Percentiles rank a stretch among this genome's conserved stretches.
Conservation (phyloP, 192 early-diverging fungal species). For the Coemansia sp. region DNA sequence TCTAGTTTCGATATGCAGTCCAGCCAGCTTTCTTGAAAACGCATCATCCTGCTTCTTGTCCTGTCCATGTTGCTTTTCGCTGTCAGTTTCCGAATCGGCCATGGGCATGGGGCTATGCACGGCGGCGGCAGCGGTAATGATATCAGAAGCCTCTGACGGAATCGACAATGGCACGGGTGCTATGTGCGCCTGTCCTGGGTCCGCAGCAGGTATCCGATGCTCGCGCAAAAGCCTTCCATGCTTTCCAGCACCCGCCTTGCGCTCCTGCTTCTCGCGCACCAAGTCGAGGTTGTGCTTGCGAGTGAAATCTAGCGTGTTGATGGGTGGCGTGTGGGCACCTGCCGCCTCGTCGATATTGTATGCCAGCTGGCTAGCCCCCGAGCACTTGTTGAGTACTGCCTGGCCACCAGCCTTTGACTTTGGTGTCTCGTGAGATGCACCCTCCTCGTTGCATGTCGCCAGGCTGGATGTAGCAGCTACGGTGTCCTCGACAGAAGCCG, state of each 20-base stretch:
- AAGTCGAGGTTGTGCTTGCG: constrained; percentile 43
- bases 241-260: constrained; percentile 33
- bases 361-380: constrained; percentile 43
- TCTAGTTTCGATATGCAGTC: constrained; percentile 16
- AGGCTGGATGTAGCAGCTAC: constrained; percentile 7
- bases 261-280: constrained; percentile 44
- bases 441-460: constrained; percentile 16
- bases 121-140: neutral
- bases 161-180: neutral
- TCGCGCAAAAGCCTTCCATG: constrained; percentile 32
- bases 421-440: neutral
- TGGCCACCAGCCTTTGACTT: neutral
- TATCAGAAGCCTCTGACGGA: constrained; percentile 2
- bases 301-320: constrained; percentile 45
- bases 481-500: too few relatives aligned
- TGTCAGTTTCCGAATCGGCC: too few relatives aligned
- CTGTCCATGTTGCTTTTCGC: neutral
- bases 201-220: constrained; percentile 1
- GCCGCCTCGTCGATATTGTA: constrained; percentile 43
- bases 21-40: constrained; percentile 2
- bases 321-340: constrained; percentile 40
- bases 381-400: constrained; percentile 5
- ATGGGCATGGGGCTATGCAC: neutral
- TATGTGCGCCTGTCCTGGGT: too few relatives aligned
- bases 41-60: constrained; percentile 2